A percentile compares a stretch with the other conserved stretches of the same genome.
Evolutionary conservation across 106 monocot genomes (phyloP).

Genomic region (Dioscorea alata): DNA sequence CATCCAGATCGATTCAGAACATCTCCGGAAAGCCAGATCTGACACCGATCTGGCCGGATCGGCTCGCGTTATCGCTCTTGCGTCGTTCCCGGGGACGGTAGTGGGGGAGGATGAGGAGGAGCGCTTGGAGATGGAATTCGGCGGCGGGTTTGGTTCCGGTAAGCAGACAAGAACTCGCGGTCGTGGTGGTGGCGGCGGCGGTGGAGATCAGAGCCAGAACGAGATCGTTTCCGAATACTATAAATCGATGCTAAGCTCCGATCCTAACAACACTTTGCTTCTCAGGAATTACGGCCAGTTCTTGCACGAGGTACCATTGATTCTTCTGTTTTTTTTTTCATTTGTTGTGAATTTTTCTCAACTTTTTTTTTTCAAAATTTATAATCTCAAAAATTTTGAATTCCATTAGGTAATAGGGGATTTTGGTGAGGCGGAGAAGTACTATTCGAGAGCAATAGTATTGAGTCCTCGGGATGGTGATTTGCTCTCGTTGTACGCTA

Average conservation of each 20-base stretch:
- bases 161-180: constrained; percentile 16
- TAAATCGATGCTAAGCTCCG: constrained; percentile 50
- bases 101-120: constrained; percentile 3
- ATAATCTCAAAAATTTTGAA: no score
- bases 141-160: constrained; percentile 21
- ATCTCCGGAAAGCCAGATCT: constrained; percentile 8
- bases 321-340: neutral
- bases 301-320: constrained; percentile 52
- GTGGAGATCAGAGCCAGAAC: neutral
- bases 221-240: constrained; percentile 34
- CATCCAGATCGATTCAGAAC: neutral
- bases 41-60: constrained; percentile 7
- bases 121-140: constrained; percentile 5
- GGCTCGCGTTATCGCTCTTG: neutral
- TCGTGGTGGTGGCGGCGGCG: constrained; percentile 14
- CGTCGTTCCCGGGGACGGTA: neutral
- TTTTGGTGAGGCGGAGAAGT: constrained; percentile 37
- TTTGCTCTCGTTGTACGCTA: constrained; percentile 45
- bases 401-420: constrained; percentile 34
- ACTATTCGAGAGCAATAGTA: constrained; percentile 45
- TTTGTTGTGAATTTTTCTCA: no score
- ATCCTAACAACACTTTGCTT: constrained; percentile 67
- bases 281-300: constrained; percentile 70
- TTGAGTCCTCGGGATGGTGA: constrained; percentile 38
- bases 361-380: neutral